These are phyloP conservation scores for Lasiosphaeria miniovina DNA, from an alignment of 495 filamentous ascomycete genomes.

Conservation along the genomic window DNA sequence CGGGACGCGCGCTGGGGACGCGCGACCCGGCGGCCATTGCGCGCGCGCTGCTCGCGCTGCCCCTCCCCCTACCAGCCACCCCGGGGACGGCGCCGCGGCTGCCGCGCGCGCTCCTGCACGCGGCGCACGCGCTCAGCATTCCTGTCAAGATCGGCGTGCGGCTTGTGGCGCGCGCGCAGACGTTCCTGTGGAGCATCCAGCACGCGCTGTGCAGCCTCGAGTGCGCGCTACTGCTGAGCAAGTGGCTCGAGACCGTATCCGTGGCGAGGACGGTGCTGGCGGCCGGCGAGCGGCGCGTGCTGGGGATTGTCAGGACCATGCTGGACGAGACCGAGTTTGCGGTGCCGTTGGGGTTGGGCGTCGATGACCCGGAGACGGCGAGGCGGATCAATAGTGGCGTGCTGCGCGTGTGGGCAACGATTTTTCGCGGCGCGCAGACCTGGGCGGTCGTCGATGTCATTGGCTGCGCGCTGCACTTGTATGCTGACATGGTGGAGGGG, in stretches of 20 bases:
- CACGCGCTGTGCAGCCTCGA: slow-evolving; percentile 49
- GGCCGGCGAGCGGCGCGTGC: background rate
- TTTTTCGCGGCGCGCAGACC: slow-evolving; percentile 12
- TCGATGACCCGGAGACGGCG: background rate
- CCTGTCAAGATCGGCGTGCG: slow-evolving; percentile 53
- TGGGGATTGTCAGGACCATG: slow-evolving; percentile 3
- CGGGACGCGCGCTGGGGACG: slow-evolving; percentile 1
- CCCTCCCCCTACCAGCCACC: background rate
- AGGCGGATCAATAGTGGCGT: slow-evolving; percentile 7
- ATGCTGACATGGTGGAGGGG: slow-evolving; percentile 13
- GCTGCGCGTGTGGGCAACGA: slow-evolving; percentile 13
- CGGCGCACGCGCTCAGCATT: slow-evolving; percentile 53
- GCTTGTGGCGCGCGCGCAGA: slow-evolving; percentile 51
- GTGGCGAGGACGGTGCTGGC: background rate
- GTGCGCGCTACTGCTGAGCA: slow-evolving; percentile 47
- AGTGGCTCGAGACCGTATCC: slow-evolving; percentile 48
- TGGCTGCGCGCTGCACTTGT: slow-evolving; percentile 9
- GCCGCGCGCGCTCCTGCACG: slow-evolving; percentile 51
- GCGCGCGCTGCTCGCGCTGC: background rate
- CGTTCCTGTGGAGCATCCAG: slow-evolving; percentile 53
- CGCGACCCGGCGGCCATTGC: slow-evolving; percentile 5
- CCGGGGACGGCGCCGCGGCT: slow-evolving; percentile 30
- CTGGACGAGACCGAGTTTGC: slow-evolving; percentile 10
- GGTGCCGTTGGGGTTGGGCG: background rate
- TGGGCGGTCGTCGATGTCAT: slow-evolving; percentile 13